Conservation (phyloP, 2,329 filamentous ascomycete species). For the Penicillium oxalicum region DNA sequence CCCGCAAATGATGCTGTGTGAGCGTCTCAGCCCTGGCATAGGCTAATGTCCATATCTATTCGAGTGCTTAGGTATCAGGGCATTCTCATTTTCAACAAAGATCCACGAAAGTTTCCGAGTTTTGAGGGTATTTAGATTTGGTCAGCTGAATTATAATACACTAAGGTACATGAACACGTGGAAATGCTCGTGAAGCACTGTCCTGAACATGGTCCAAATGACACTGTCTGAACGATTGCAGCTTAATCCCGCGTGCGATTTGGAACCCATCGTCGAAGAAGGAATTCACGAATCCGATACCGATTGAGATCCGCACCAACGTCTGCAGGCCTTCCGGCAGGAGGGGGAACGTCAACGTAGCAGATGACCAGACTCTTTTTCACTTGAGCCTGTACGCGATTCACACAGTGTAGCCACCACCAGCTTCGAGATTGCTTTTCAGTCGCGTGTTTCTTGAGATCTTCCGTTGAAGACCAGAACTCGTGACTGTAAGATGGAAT, state of each 20-base stretch:
- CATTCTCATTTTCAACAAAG: too few relatives aligned
- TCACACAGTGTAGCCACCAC: conserved; percentile 70
- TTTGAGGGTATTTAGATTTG: too few relatives aligned
- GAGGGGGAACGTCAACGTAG: conserved; percentile 84
- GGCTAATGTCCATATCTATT: too few relatives aligned
- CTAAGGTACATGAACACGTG: background rate
- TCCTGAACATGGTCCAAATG: background rate
- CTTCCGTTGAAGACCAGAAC: conserved; percentile 57
- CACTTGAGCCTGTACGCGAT: conserved; percentile 82
- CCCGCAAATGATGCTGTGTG: too few relatives aligned
- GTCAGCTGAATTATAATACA: too few relatives aligned
- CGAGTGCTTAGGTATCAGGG: too few relatives aligned
- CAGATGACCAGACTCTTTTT: conserved; percentile 82
- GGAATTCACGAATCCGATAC: conserved; percentile 75
- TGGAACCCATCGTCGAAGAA: conserved; percentile 74
- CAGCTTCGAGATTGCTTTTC: conserved; percentile 39
- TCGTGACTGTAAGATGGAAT: conserved; percentile 72
- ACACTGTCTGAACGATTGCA: too few relatives aligned
- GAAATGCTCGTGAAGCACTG: conserved; percentile 22
- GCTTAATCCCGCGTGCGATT: conserved; percentile 64
- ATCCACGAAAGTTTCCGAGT: too few relatives aligned
- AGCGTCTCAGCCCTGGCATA: too few relatives aligned
- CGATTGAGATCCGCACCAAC: conserved; percentile 58
- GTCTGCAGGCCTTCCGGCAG: conserved; percentile 46
- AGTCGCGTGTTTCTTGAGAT: conserved; percentile 48